A percentile compares a stretch with the other conserved stretches of the same genome.
Evolutionary conservation across 176 grass and related monocot species (phyloP).

Genomic region (Musa acuminata): DNA sequence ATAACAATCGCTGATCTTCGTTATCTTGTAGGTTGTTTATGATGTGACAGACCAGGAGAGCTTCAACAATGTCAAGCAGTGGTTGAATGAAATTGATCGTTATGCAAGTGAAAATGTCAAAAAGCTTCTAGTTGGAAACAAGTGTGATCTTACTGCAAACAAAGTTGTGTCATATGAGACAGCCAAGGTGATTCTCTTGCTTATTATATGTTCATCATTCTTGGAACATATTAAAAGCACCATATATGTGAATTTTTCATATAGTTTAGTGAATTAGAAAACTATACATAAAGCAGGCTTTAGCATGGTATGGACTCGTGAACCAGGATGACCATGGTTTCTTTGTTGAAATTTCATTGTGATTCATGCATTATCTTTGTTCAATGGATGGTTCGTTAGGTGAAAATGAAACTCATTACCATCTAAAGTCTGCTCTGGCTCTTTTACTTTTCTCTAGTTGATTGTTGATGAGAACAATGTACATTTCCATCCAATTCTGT

Average conservation of each 20-base stretch:
- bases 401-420: neutral
- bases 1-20: neutral
- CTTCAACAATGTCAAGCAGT: constrained; percentile 85
- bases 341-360: neutral
- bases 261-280: neutral
- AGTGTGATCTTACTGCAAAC: constrained; percentile 54
- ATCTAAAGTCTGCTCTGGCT: neutral
- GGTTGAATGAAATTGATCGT: constrained; percentile 76
- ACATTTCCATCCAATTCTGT: too few species aligned
- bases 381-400: neutral
- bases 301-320: too few species aligned
- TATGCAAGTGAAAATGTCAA: constrained; percentile 79
- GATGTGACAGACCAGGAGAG: constrained; percentile 82
- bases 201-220: neutral
- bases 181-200: constrained; percentile 43
- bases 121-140: constrained; percentile 89
- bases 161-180: constrained; percentile 65
- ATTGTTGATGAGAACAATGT: neutral
- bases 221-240: neutral
- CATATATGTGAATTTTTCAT: neutral
- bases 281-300: too few species aligned
- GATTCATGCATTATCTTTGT: neutral
- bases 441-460: neutral
- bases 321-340: neutral
- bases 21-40: constrained; percentile 52